phyloP scores from a whole-genome alignment of 1,284 basidiomycete species.

The Moesziomyces aphidis region DNA sequence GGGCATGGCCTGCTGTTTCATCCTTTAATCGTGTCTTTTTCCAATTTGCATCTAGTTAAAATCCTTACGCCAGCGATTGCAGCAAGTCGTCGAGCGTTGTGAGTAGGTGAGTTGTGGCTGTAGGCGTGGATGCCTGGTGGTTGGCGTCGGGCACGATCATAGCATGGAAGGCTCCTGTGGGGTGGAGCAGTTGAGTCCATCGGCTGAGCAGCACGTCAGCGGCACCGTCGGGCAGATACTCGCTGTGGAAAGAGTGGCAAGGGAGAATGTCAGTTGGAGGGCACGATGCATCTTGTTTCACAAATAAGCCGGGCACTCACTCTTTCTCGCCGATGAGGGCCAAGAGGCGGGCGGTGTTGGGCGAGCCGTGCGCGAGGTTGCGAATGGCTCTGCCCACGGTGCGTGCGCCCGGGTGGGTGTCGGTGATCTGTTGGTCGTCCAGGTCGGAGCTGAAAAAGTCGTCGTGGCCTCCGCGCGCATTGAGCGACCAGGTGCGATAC shows the following conservation, averaged over 20 bases:
- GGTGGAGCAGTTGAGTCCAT: conserved; percentile 33
- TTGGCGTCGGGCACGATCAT: conserved; percentile 46
- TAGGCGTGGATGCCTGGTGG: conserved; percentile 50
- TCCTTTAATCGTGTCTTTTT: no score
- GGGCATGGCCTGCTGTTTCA: no score
- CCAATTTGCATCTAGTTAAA: background rate
- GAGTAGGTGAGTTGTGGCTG: conserved; percentile 44
- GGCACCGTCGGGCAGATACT: conserved; percentile 43
- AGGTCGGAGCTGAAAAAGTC: conserved; percentile 63
- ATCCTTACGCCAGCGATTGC: conserved; percentile 5
- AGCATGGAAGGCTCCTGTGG: conserved; percentile 28
- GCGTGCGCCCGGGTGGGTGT: conserved; percentile 8
- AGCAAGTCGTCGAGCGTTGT: conserved; percentile 29
- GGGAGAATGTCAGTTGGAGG: background rate
- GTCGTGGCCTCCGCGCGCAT: conserved; percentile 55
- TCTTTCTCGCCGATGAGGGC: conserved; percentile 58
- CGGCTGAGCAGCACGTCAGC: conserved; percentile 25
- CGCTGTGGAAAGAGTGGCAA: conserved; percentile 19
- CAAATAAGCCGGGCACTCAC: conserved; percentile 32
- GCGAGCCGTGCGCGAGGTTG: conserved; percentile 10
- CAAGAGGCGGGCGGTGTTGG: conserved; percentile 29
- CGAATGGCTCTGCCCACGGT: conserved; percentile 20
- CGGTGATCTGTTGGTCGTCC: conserved; percentile 26
- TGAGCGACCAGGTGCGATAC: conserved; percentile 60
- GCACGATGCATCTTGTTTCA: background rate